Evolutionary conservation across 176 grass and related monocot species (phyloP).

Genomic region (Hordeum marinum): DNA sequence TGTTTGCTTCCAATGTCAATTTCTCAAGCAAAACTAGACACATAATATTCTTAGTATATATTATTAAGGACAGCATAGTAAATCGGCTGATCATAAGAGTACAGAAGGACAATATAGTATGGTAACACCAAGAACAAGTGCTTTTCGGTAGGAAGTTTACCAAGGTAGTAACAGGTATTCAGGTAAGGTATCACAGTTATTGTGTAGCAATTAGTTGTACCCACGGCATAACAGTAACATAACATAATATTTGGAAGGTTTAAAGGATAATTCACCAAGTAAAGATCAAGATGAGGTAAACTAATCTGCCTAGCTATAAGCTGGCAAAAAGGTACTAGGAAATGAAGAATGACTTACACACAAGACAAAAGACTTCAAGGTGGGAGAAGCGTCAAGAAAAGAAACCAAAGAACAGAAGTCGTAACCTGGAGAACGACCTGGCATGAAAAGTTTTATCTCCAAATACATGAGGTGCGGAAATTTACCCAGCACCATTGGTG

Average conservation of each 20-base stretch:
- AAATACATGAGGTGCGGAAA: slow-evolving; percentile 21
- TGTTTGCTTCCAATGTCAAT: neutral
- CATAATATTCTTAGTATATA: neutral
- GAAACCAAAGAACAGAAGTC: neutral
- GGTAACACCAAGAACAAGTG: neutral
- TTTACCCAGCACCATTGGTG: neutral
- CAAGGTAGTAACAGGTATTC: neutral
- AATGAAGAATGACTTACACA: slow-evolving; percentile 3
- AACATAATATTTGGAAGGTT: neutral
- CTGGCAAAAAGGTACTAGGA: neutral
- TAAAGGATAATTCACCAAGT: neutral
- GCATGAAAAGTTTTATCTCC: slow-evolving; percentile 4
- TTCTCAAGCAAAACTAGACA: neutral
- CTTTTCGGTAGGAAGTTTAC: neutral
- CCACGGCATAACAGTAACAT: neutral
- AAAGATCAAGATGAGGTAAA: neutral
- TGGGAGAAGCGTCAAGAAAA: slow-evolving; percentile 24
- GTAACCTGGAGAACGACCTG: neutral
- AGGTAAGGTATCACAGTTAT: neutral
- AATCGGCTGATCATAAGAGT: neutral
- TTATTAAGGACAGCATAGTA: neutral
- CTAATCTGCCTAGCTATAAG: neutral
- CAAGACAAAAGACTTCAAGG: slow-evolving; percentile 8
- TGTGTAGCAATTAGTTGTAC: neutral
- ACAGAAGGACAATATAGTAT: neutral